Evolutionary conservation across 129 eudicot species (phyloP).

Genomic region (Ambrosia trifida): DNA sequence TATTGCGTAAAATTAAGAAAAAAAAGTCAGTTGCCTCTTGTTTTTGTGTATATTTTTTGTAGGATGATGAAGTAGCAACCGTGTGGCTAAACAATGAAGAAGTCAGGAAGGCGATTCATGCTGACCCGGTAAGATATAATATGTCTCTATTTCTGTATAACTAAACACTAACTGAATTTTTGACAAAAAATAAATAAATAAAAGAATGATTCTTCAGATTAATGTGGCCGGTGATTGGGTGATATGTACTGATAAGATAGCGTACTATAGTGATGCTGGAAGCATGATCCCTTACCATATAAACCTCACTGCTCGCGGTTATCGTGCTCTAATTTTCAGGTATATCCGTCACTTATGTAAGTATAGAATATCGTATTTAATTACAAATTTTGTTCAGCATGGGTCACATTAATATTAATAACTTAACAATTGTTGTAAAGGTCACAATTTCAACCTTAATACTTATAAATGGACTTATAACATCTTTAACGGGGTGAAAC

Average conservation of each 20-base stretch:
- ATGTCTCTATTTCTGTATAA: slow-evolving; percentile 8
- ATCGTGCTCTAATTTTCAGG: slow-evolving; percentile 90
- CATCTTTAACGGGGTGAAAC: neutral
- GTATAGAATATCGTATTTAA: neutral
- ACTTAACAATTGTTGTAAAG: neutral
- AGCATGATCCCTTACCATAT: slow-evolving; percentile 91
- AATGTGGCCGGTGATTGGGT: slow-evolving; percentile 68
- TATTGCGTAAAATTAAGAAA: no score
- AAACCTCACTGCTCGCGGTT: slow-evolving; percentile 84
- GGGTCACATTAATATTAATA: neutral
- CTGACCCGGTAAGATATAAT: slow-evolving; percentile 61
- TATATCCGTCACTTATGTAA: slow-evolving; percentile 16
- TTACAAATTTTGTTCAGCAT: neutral
- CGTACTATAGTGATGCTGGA: slow-evolving; percentile 74
- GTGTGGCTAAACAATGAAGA: slow-evolving; percentile 78
- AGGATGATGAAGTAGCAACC: slow-evolving; percentile 89
- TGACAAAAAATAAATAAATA: neutral
- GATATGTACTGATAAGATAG: slow-evolving; percentile 64
- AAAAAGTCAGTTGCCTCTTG: neutral
- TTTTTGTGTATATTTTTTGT: slow-evolving; percentile 11
- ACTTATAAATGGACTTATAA: neutral
- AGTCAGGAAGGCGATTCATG: slow-evolving; percentile 91
- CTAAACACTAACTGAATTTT: neutral
- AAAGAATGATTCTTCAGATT: slow-evolving; percentile 39
- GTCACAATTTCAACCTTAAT: neutral